Conservation (phyloP, 2,329 filamentous ascomycete species). For the Scolecobasidium constrictum region DNA sequence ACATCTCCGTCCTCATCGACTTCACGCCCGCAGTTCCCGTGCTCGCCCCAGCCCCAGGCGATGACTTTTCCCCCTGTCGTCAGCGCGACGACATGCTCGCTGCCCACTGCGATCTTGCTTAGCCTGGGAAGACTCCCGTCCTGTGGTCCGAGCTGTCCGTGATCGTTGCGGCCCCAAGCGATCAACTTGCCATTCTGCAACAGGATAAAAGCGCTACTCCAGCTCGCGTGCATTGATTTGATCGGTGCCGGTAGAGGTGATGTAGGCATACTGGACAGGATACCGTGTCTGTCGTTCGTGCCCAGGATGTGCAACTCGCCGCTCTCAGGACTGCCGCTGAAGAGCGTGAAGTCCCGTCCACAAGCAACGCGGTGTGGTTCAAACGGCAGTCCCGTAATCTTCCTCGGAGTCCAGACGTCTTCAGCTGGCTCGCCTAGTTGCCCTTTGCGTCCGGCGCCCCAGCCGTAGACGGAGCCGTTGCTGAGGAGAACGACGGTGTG, state of each 20-base stretch:
- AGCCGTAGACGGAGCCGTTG: conserved; percentile 72
- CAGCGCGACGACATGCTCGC: conserved; percentile 76
- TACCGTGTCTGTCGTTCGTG: conserved; percentile 55
- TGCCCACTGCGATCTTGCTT: conserved; percentile 63
- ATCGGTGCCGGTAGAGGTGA: conserved; percentile 43
- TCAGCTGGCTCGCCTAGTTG: conserved; percentile 56
- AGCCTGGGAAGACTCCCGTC: conserved; percentile 50
- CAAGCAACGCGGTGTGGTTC: conserved; percentile 58
- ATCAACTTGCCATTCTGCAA: conserved; percentile 47
- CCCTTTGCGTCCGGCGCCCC: conserved; percentile 79
- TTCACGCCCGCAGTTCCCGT: conserved; percentile 81
- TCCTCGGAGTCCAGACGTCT: conserved; percentile 48
- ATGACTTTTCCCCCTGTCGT: conserved; percentile 56
- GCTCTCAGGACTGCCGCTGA: conserved; percentile 44
- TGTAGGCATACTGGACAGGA: conserved; percentile 47
- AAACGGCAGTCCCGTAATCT: conserved; percentile 50
- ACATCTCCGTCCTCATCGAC: conserved; percentile 53
- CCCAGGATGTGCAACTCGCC: conserved; percentile 60
- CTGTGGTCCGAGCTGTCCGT: conserved; percentile 63
- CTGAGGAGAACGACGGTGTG: conserved; percentile 66
- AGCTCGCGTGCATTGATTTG: conserved; percentile 64
- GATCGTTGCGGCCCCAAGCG: conserved; percentile 77
- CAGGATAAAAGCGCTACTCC: conserved; percentile 71
- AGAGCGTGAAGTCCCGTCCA: conserved; percentile 75
- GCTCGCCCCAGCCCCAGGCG: conserved; percentile 94